A percentile compares a stretch with the other conserved stretches of the same genome.
Conservation (phyloP, 2,329 filamentous ascomycete species). For the Trichoderma sp. region DNA sequence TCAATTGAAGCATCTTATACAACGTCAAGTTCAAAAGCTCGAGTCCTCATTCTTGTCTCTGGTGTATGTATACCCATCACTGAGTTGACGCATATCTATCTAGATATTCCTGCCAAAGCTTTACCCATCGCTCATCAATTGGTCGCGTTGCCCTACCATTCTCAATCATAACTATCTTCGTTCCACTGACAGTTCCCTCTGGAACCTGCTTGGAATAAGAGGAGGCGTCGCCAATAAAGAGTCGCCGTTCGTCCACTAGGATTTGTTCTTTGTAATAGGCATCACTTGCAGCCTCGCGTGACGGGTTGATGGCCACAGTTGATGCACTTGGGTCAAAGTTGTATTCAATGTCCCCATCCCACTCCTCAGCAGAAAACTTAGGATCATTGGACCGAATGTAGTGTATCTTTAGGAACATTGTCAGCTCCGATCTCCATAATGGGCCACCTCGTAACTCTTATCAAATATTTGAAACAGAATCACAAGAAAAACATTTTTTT, state of each 20-base stretch:
- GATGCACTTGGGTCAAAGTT: background rate
- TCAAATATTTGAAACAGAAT: background rate
- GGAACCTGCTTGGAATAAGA: background rate
- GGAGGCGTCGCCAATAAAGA: background rate
- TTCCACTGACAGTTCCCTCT: background rate
- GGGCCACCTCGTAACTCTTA: background rate
- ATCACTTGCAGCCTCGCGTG: background rate
- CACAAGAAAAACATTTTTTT: too few relatives aligned
- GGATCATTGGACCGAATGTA: background rate
- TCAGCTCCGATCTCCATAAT: background rate
- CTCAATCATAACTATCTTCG: background rate
- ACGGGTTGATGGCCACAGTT: background rate
- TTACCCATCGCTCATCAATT: background rate
- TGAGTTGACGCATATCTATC: background rate
- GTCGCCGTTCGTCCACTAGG: background rate
- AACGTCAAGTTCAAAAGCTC: background rate
- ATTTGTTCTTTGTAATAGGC: background rate
- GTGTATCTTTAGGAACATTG: background rate
- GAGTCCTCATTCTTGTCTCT: background rate
- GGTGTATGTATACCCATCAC: background rate
- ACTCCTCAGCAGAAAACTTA: background rate
- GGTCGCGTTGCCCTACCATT: background rate
- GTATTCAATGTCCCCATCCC: background rate
- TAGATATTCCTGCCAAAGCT: background rate
- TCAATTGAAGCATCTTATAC: background rate